These are phyloP conservation scores for Daldinia caldariorum DNA, from an alignment of 495 filamentous ascomycete genomes.

Conservation along the genomic window DNA sequence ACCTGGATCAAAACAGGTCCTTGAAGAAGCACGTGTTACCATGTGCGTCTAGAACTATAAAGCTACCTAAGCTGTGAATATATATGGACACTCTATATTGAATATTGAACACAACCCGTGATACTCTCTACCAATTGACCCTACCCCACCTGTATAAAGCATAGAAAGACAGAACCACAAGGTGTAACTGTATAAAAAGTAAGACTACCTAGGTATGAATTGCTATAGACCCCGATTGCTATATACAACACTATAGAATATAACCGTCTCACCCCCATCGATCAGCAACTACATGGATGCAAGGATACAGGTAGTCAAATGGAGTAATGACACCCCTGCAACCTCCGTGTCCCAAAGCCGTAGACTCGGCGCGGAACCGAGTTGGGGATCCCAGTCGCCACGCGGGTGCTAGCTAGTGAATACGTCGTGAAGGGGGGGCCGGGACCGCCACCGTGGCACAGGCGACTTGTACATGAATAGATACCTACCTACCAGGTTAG, in stretches of 20 bases:
- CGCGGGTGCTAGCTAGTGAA: conserved; percentile 17
- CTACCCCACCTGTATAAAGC: too few relatives aligned
- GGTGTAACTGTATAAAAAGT: conserved; percentile 3
- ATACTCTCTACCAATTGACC: not conserved
- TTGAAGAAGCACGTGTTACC: not conserved
- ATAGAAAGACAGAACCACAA: not conserved
- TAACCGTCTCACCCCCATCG: not conserved
- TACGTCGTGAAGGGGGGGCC: conserved; percentile 1
- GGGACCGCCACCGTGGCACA: conserved; percentile 18
- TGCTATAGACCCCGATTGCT: not conserved
- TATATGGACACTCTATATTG: too few relatives aligned
- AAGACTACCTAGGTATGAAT: too few relatives aligned
- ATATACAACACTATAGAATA: not conserved
- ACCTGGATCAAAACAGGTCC: not conserved
- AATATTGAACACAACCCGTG: not conserved
- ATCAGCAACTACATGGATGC: not conserved
- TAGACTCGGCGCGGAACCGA: conserved; percentile 24
- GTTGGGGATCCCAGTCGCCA: conserved; percentile 23
- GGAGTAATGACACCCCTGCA: not conserved
- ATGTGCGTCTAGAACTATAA: not conserved
- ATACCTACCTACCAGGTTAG: too few relatives aligned
- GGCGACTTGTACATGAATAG: conserved; percentile 12
- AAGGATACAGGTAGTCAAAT: not conserved
- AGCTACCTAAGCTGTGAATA: too few relatives aligned
- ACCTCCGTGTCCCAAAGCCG: conserved; percentile 10